Evolutionary conservation across 345 rosid genomes (phyloP).

Genomic region (Carallia brachiata): DNA sequence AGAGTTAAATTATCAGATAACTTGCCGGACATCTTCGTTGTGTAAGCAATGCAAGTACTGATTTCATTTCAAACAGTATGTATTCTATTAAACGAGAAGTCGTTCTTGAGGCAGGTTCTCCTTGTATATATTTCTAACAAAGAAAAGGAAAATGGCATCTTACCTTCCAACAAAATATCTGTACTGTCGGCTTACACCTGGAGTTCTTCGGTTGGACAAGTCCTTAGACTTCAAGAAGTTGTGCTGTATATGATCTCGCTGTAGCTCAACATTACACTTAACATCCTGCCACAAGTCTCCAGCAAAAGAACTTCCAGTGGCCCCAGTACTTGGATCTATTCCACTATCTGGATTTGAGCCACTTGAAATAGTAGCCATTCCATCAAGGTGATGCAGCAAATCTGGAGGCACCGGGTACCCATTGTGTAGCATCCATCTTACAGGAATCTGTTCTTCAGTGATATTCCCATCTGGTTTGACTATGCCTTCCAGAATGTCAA

Average conservation of each 20-base stretch:
- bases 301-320: conserved; percentile 40
- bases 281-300: conserved; percentile 57
- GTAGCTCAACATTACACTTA: conserved; percentile 36
- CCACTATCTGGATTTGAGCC: conserved; percentile 12
- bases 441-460: conserved; percentile 65
- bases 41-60: too few species aligned
- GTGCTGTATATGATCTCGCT: conserved; percentile 37
- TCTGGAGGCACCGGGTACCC: conserved; percentile 77
- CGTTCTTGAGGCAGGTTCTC: too few species aligned
- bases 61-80: too few species aligned
- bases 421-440: conserved; percentile 89
- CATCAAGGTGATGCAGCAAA: conserved; percentile 62
- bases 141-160: not conserved
- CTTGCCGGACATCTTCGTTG: too few species aligned
- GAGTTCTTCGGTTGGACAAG: conserved; percentile 66
- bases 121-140: not conserved
- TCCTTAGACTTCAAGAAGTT: conserved; percentile 47
- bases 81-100: too few species aligned
- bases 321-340: conserved; percentile 26
- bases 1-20: not conserved
- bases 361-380: conserved; percentile 30
- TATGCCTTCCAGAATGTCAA: conserved; percentile 82
- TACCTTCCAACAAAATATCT: conserved; percentile 86
- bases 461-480: conserved; percentile 50
- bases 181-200: conserved; percentile 57